Conservation (phyloP, 805 yeast genomes). For the Kuraishia piskuri region DNA sequence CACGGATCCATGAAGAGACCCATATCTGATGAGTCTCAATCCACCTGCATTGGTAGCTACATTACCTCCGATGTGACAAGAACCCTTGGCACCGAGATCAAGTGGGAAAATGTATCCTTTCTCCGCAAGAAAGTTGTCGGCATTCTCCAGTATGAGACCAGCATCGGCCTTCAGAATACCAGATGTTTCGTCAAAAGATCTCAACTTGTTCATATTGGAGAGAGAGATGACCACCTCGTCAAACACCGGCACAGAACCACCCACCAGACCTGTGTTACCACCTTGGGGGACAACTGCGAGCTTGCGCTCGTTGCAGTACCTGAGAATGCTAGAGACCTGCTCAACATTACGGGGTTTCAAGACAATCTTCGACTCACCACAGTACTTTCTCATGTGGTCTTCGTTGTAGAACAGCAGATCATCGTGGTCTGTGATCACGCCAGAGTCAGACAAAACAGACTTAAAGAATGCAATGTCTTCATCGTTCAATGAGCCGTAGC, state of each 20-base stretch:
- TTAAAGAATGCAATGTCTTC: conserved; percentile 56
- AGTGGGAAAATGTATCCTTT: conserved; percentile 87
- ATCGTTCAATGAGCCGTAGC: conserved; percentile 42
- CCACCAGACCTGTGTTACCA: conserved; percentile 94
- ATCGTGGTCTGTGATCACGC: conserved; percentile 44
- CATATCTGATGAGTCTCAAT: conserved; percentile 75
- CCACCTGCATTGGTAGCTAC: conserved; percentile 98
- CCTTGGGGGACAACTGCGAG: conserved; percentile 94
- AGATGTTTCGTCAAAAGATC: conserved; percentile 72
- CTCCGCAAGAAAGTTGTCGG: conserved; percentile 70
- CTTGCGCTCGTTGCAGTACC: conserved; percentile 68
- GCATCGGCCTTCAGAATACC: conserved; percentile 89
- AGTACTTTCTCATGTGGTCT: conserved; percentile 92
- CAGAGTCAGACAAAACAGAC: conserved; percentile 43
- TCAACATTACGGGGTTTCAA: conserved; percentile 76
- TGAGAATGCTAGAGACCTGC: conserved; percentile 68
- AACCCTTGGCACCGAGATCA: conserved; percentile 94
- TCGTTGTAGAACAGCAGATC: conserved; percentile 71
- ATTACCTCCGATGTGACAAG: conserved; percentile 92
- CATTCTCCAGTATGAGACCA: conserved; percentile 80
- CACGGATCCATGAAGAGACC: conserved; percentile 87
- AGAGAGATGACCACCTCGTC: conserved; percentile 80
- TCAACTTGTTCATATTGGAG: conserved; percentile 61
- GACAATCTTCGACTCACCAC: conserved; percentile 77
- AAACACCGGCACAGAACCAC: conserved; percentile 88